Evolutionary conservation across 176 grass and related monocot genomes (phyloP).

Genomic region (Themeda triandra): DNA sequence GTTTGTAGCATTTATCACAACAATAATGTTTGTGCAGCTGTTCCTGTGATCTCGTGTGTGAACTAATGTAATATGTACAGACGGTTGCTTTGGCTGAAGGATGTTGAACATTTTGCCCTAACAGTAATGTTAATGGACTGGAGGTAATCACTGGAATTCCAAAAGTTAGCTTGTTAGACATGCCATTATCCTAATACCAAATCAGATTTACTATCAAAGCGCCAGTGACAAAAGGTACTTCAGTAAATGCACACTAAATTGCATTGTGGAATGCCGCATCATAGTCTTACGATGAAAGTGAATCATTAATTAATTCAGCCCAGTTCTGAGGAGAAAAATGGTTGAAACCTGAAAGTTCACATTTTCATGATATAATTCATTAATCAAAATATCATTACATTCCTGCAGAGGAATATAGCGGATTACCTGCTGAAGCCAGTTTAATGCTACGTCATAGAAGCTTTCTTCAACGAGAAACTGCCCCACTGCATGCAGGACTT

Average conservation of each 20-base stretch:
- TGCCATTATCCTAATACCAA: neutral
- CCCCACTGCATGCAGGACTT: conserved; percentile 78
- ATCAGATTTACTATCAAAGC: neutral
- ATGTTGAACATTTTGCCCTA: neutral
- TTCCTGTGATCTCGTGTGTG: neutral
- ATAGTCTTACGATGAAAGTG: neutral
- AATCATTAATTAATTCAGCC: neutral
- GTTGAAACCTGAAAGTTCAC: neutral
- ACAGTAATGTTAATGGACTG: neutral
- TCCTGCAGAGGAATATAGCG: conserved; percentile 27
- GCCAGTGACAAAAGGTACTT: neutral
- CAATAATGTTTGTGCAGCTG: neutral
- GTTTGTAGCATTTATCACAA: neutral
- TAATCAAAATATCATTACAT: neutral
- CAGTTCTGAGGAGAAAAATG: conserved; percentile 7
- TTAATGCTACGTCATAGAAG: conserved; percentile 86
- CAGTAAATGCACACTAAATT: neutral
- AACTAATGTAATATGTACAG: neutral
- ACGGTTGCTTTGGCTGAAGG: neutral
- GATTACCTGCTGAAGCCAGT: conserved; percentile 94
- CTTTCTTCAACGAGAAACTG: conserved; percentile 86
- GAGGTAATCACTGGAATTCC: neutral
- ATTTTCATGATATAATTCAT: conserved; percentile 14
- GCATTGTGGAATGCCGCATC: neutral
- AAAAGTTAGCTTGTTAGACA: neutral